Conservation (phyloP, 495 filamentous ascomycete genomes). For the Penicillium simplicissimum region DNA sequence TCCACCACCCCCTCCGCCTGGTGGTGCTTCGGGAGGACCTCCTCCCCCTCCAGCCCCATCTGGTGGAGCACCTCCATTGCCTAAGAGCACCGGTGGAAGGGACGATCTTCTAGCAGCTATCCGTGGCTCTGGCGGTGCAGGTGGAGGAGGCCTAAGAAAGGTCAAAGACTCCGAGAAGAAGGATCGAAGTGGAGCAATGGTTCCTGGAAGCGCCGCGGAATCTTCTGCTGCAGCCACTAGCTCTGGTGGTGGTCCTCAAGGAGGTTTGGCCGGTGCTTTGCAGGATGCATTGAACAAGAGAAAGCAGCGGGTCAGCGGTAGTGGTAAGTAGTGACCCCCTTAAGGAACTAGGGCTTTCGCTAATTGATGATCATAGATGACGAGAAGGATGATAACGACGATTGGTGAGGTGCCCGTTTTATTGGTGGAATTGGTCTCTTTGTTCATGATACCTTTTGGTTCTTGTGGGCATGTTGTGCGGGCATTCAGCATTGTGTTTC, state of each 20-base stretch:
- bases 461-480: constrained; percentile 23
- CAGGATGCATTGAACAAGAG: constrained; percentile 73
- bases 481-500: not conserved
- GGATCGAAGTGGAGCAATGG: constrained; percentile 73
- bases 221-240: constrained; percentile 50
- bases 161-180: constrained; percentile 74
- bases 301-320: constrained; percentile 86
- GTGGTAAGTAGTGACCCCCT: constrained; percentile 65
- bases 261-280: constrained; percentile 77
- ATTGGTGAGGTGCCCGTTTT: constrained; percentile 55
- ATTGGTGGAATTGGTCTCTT: constrained; percentile 12
- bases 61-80: constrained; percentile 61
- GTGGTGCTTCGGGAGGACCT: constrained; percentile 49
- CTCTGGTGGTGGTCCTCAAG: constrained; percentile 57
- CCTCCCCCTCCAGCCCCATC: constrained; percentile 65
- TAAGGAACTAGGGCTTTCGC: not conserved
- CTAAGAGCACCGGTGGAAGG: constrained; percentile 52
- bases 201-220: constrained; percentile 58
- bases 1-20: constrained; percentile 50
- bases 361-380: constrained; percentile 59
- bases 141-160: constrained; percentile 71
- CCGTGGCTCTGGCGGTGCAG: constrained; percentile 70
- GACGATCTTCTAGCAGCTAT: constrained; percentile 80
- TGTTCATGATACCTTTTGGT: constrained; percentile 24
- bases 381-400: constrained; percentile 74